A percentile compares a stretch with the other conserved stretches of the same genome.
phyloP scores from a whole-genome alignment of 441 rosid genomes.

The Arabidopsis hybrid region DNA sequence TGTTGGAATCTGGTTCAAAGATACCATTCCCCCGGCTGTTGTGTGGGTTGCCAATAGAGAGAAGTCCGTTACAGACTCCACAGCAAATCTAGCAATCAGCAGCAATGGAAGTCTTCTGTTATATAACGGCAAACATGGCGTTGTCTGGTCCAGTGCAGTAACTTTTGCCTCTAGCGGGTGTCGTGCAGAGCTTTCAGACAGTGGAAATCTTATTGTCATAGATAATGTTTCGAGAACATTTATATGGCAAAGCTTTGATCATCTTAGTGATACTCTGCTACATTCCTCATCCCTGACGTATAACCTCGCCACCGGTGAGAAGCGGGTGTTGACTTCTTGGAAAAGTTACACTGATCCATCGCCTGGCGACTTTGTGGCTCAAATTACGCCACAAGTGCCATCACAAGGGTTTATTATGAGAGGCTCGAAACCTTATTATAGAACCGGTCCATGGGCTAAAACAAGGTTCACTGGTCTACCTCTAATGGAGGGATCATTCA shows the following conservation, averaged over 20 bases:
- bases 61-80: constrained; percentile 24
- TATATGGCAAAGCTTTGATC: constrained; percentile 36
- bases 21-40: constrained; percentile 11
- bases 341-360: constrained; percentile 31
- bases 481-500: neutral
- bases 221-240: neutral
- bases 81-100: constrained; percentile 20
- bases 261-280: constrained; percentile 33
- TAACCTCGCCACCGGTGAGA: constrained; percentile 24
- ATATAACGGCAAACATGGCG: neutral
- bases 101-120: constrained; percentile 34
- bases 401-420: constrained; percentile 13
- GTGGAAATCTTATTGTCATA: constrained; percentile 13
- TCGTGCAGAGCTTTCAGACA: constrained; percentile 29
- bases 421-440: constrained; percentile 26
- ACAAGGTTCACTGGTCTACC: constrained; percentile 27
- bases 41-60: constrained; percentile 46
- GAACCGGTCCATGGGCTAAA: constrained; percentile 40
- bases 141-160: constrained; percentile 32
- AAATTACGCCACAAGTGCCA: constrained; percentile 31
- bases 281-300: neutral
- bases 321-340: constrained; percentile 28
- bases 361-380: neutral
- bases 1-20: constrained; percentile 58
- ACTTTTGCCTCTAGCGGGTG: neutral